Evolutionary conservation across 2,329 filamentous ascomycete genomes (phyloP).

Genomic region (Calonectria naviculata): DNA sequence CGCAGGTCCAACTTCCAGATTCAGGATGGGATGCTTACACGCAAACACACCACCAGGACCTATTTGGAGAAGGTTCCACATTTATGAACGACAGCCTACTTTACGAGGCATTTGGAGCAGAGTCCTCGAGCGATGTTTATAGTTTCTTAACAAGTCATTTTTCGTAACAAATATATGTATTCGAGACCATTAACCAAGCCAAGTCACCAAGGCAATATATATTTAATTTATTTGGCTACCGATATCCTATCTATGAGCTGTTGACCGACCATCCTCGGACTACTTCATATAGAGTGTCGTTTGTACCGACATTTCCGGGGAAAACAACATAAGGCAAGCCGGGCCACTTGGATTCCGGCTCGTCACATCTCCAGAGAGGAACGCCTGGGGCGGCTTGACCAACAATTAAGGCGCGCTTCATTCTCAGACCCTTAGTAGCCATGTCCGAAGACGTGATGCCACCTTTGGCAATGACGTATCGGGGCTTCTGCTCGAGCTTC

Average conservation of each 20-base stretch:
- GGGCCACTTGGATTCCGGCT: conserved; percentile 60
- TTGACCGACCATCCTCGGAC: conserved; percentile 25
- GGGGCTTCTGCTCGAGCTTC: conserved; percentile 57
- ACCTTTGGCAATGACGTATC: conserved; percentile 69
- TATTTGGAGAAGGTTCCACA: conserved; percentile 30
- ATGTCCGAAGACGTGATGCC: conserved; percentile 70
- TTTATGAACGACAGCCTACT: conserved; percentile 24
- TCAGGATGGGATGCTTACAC: conserved; percentile 14
- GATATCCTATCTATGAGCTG: not conserved
- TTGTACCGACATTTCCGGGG: conserved; percentile 33
- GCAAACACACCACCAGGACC: not conserved
- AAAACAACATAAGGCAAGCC: conserved; percentile 58
- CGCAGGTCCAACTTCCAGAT: not conserved
- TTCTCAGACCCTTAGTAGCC: conserved; percentile 65
- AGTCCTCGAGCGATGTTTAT: conserved; percentile 23
- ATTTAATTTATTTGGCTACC: not conserved
- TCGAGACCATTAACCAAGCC: not conserved
- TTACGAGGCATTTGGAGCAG: conserved; percentile 41
- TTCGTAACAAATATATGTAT: not conserved
- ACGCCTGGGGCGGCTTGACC: conserved; percentile 69
- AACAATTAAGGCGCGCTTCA: conserved; percentile 64
- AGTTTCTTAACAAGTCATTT: conserved; percentile 23
- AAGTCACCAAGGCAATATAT: not conserved
- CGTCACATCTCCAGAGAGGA: conserved; percentile 68
- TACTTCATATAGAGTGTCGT: conserved; percentile 30